Percentiles rank a stretch among this genome's conserved stretches.
These are phyloP conservation scores for Venturia carpophila DNA, from an alignment of 2,329 filamentous ascomycete genomes.

Conservation along the genomic window DNA sequence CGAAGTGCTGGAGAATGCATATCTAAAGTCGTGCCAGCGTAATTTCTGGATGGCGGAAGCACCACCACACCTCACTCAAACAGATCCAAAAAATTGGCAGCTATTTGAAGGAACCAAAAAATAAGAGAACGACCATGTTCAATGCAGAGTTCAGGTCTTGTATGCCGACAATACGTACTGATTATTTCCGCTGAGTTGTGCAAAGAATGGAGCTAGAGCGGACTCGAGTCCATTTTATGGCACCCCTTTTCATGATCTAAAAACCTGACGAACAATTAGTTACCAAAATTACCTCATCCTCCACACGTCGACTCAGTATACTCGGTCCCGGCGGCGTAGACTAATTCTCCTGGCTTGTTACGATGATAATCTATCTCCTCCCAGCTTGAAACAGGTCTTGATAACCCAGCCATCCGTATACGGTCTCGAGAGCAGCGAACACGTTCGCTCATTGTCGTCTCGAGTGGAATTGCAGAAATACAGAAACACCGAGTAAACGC, in stretches of 20 bases:
- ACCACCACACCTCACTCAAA: background rate
- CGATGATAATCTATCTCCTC: background rate
- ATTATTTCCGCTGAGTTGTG: background rate
- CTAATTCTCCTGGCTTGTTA: background rate
- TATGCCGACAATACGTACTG: background rate
- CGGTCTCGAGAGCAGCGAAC: background rate
- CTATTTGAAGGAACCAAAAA: background rate
- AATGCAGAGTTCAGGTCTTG: background rate
- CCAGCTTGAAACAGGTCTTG: background rate
- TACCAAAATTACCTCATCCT: too few relatives aligned
- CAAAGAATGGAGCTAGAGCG: background rate
- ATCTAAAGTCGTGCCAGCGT: background rate
- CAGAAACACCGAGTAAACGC: background rate
- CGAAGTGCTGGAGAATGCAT: background rate
- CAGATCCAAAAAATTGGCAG: background rate
- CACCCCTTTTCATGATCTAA: too few relatives aligned
- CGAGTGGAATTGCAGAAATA: background rate
- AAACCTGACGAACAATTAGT: too few relatives aligned
- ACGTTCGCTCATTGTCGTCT: background rate
- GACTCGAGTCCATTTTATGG: background rate
- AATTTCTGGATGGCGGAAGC: background rate
- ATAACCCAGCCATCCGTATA: too few relatives aligned
- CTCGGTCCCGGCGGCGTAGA: background rate
- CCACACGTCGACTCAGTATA: background rate
- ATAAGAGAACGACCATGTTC: background rate